These are phyloP conservation scores for Rhodotorula sp. DNA, from an alignment of 1,284 basidiomycete species.

Conservation along the genomic window DNA sequence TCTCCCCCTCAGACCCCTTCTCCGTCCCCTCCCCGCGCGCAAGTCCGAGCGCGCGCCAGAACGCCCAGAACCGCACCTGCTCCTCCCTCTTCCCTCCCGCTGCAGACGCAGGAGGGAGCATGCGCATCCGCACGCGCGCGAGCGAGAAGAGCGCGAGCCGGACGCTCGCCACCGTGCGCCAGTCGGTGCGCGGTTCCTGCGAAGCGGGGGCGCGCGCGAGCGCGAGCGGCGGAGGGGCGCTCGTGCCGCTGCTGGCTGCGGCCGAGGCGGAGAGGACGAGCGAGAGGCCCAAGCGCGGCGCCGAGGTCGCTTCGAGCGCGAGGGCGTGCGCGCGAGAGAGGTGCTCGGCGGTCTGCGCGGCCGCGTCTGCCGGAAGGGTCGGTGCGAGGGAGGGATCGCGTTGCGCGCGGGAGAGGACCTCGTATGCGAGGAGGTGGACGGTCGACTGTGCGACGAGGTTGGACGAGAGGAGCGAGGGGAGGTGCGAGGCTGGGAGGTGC, in stretches of 20 bases:
- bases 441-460: constrained; percentile 30
- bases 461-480: constrained; percentile 30
- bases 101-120: not conserved
- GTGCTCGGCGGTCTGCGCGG: not conserved
- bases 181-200: constrained; percentile 14
- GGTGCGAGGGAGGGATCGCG: not conserved
- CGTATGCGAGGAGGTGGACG: constrained; percentile 26
- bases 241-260: not conserved
- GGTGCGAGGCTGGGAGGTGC: constrained; percentile 17
- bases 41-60: constrained; percentile 24
- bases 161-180: constrained; percentile 17
- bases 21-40: not conserved
- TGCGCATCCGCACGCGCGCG: constrained; percentile 19
- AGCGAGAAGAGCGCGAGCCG: constrained; percentile 21
- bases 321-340: constrained; percentile 15
- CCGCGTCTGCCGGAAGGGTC: not conserved
- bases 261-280: constrained; percentile 6
- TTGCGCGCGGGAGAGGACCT: not conserved
- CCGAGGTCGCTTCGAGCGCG: constrained; percentile 10
- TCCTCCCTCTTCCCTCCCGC: not conserved
- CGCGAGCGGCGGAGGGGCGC: not conserved
- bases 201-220: constrained; percentile 3
- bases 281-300: constrained; percentile 8
- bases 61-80: constrained; percentile 11
- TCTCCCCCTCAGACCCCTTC: not conserved